Conservation (phyloP, 2,329 filamentous ascomycete species). For the Microsporum canis region DNA sequence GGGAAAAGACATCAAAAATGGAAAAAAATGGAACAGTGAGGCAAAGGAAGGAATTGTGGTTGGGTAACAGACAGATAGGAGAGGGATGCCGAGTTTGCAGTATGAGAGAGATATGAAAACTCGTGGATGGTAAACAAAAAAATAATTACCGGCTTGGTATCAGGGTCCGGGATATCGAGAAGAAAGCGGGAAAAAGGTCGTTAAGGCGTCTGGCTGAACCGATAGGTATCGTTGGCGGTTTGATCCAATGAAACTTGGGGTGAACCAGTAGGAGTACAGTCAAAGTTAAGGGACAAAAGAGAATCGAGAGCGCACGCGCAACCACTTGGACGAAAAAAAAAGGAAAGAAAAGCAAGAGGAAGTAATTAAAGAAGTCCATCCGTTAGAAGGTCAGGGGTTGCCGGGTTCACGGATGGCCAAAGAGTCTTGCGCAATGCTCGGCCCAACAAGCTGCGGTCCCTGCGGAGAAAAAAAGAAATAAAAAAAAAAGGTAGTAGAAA, state of each 20-base stretch:
- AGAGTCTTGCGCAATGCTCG: conserved; percentile 1
- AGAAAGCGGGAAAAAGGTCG: neutral
- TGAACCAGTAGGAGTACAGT: neutral
- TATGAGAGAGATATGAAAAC: neutral
- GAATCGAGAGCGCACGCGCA: neutral
- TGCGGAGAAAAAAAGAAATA: neutral
- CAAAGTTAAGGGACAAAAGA: neutral
- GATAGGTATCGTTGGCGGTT: neutral
- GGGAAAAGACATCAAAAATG: neutral
- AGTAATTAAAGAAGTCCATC: neutral
- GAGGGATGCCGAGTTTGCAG: neutral
- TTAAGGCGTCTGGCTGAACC: neutral
- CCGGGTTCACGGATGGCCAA: neutral
- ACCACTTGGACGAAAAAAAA: neutral
- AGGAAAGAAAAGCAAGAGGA: neutral
- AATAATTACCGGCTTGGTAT: neutral
- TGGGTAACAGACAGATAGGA: neutral
- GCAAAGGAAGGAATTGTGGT: neutral
- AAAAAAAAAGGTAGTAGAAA: neutral
- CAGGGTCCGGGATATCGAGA: neutral
- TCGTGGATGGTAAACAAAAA: neutral
- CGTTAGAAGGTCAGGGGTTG: neutral
- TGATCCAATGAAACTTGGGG: neutral
- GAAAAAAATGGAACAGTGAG: neutral
- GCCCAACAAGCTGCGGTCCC: conserved; percentile 1